A percentile compares a stretch with the other conserved stretches of the same genome.
phyloP scores from a whole-genome alignment of 257 asterid genomes.

The Solanum chilense region DNA sequence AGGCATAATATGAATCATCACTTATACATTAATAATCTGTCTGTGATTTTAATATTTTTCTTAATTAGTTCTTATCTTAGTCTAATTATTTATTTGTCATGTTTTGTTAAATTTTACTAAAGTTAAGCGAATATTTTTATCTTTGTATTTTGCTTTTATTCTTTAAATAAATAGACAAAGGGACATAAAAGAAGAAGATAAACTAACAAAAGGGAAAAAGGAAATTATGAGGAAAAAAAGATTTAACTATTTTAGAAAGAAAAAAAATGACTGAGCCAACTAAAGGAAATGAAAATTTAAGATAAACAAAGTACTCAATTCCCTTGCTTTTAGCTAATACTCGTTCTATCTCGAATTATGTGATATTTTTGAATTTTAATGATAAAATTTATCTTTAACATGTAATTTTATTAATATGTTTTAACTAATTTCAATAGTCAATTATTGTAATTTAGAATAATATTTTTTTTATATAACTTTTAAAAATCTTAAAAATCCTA shows the following conservation, averaged over 20 bases:
- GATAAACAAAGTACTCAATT: not conserved
- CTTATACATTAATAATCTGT: not conserved
- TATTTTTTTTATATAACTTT: no score
- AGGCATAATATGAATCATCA: no score
- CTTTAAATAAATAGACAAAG: not conserved
- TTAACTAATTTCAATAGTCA: no score
- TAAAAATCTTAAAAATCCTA: no score
- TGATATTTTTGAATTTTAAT: no score
- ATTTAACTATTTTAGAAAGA: not conserved
- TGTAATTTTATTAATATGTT: no score
- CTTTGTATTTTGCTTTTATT: not conserved
- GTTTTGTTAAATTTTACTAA: not conserved
- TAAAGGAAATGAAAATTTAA: not conserved
- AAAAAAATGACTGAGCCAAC: not conserved
- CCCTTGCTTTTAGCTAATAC: not conserved
- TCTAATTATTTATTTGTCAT: not conserved
- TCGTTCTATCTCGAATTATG: not conserved
- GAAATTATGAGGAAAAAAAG: not conserved
- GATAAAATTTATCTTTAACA: rapidly evolving
- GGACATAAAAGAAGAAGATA: not conserved
- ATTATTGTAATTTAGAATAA: no score
- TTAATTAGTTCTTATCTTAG: not conserved
- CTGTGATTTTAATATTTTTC: not conserved
- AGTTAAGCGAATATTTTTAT: not conserved
- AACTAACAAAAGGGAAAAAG: not conserved